A percentile compares a stretch with the other conserved stretches of the same genome.
Evolutionary conservation across 1,284 basidiomycete species (phyloP).

Genomic region (Boletus mariae): DNA sequence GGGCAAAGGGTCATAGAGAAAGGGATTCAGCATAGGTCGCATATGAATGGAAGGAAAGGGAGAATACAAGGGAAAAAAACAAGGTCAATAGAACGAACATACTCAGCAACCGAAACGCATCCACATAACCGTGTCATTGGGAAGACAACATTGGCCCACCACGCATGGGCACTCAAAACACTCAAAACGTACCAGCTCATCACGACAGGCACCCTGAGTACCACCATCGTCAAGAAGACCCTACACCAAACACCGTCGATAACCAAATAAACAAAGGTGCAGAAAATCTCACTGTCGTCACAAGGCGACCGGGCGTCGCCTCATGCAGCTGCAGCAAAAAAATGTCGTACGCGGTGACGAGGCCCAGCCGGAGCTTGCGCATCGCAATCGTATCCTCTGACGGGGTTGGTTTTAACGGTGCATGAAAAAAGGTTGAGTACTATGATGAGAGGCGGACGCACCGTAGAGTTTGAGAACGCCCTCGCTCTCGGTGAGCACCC

Average conservation of each 20-base stretch:
- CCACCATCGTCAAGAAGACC: conserved; percentile 21
- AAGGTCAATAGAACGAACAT: too few species aligned
- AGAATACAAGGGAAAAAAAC: not conserved
- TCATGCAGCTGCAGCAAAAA: conserved; percentile 16
- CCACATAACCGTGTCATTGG: conserved; percentile 6
- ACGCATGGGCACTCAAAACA: conserved; percentile 4
- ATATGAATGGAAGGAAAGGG: not conserved
- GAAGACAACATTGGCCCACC: conserved; percentile 12
- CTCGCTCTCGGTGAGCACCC: conserved; percentile 26
- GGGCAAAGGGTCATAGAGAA: not conserved
- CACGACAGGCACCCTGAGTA: conserved; percentile 16
- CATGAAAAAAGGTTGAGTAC: too few species aligned
- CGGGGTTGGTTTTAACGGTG: conserved; percentile 26
- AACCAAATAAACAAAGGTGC: too few species aligned
- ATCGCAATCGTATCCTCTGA: conserved; percentile 21
- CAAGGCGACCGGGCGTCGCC: conserved; percentile 23
- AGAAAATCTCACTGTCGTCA: conserved; percentile 11
- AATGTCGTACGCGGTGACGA: conserved; percentile 24
- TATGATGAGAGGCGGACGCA: conserved; percentile 7
- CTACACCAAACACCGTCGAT: conserved; percentile 1
- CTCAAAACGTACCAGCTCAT: conserved; percentile 20
- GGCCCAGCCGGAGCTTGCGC: conserved; percentile 23
- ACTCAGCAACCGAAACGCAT: not conserved
- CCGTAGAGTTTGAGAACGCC: conserved; percentile 32
- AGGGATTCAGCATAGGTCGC: not conserved